A percentile compares a stretch with the other conserved stretches of the same genome.
Conservation (phyloP, 345 rosid genomes). For the Noccaea bulbosa region DNA sequence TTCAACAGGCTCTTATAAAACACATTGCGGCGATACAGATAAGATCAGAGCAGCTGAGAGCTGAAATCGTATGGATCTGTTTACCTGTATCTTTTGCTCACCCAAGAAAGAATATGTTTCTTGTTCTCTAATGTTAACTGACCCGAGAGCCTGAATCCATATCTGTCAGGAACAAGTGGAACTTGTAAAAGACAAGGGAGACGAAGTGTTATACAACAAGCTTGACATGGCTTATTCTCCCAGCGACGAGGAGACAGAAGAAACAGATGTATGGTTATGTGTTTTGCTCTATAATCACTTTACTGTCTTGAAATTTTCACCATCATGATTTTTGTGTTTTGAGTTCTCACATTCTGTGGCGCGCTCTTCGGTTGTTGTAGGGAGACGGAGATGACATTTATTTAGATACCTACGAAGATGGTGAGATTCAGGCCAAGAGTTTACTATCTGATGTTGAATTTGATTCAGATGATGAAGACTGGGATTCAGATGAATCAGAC, state of each 20-base stretch:
- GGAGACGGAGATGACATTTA: conserved; percentile 54
- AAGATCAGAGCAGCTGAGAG: conserved; percentile 67
- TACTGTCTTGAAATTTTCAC: not conserved
- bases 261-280: conserved; percentile 34
- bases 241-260: conserved; percentile 58
- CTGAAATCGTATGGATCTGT: conserved; percentile 70
- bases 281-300: not conserved
- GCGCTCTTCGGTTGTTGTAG: conserved; percentile 39
- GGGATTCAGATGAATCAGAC: conserved; percentile 40
- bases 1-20: conserved; percentile 71
- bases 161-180: conserved; percentile 68
- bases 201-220: conserved; percentile 60
- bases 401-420: conserved; percentile 42
- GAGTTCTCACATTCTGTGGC: conserved; percentile 1
- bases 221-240: conserved; percentile 69
- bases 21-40: conserved; percentile 60
- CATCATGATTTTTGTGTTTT: not conserved
- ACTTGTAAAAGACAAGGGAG: conserved; percentile 57
- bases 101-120: not conserved
- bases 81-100: not conserved
- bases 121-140: conserved; percentile 15
- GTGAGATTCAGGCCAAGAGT: conserved; percentile 25
- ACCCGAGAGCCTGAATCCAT: conserved; percentile 23
- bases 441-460: conserved; percentile 35
- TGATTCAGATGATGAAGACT: conserved; percentile 39